phyloP scores from a whole-genome alignment of 768 basidiomycete genomes.

The Pleurotus cornucopiae region DNA sequence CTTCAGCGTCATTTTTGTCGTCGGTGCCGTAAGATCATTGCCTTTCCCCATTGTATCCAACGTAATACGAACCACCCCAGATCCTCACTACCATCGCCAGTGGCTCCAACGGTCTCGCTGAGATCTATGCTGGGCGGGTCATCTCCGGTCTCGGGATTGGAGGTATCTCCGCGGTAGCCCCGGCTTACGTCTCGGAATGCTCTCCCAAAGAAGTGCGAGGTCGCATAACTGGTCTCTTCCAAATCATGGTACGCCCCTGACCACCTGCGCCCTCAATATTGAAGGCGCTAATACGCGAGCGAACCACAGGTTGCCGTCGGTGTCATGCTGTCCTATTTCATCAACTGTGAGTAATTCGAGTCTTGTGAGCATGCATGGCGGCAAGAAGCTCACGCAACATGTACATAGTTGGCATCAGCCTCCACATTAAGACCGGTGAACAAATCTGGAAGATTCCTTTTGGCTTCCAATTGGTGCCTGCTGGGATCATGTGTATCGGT shows the following conservation, averaged over 20 bases:
- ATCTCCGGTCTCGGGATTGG: constrained; percentile 61
- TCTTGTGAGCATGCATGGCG: neutral
- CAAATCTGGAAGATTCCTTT: constrained; percentile 50
- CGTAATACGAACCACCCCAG: constrained; percentile 30
- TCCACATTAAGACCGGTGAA: constrained; percentile 33
- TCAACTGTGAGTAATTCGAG: constrained; percentile 41
- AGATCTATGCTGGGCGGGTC: constrained; percentile 61
- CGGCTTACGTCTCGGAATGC: constrained; percentile 67
- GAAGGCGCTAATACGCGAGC: neutral
- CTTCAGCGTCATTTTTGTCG: constrained; percentile 58
- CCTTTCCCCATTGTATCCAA: neutral
- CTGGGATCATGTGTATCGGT: constrained; percentile 41
- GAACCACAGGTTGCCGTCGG: constrained; percentile 36
- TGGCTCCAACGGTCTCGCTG: constrained; percentile 36
- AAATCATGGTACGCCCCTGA: constrained; percentile 43
- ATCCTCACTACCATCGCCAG: constrained; percentile 54
- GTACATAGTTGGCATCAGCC: constrained; percentile 38
- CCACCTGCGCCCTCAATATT: neutral
- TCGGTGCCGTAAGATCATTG: constrained; percentile 59
- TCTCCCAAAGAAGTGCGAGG: constrained; percentile 66
- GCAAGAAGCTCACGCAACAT: neutral
- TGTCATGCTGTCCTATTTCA: constrained; percentile 59
- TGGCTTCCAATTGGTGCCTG: constrained; percentile 57
- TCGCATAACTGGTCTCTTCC: constrained; percentile 62
- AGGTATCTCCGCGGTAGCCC: constrained; percentile 58